Evolutionary conservation across 805 yeast genomes (phyloP).

Genomic region (Suhomyces faveliae): DNA sequence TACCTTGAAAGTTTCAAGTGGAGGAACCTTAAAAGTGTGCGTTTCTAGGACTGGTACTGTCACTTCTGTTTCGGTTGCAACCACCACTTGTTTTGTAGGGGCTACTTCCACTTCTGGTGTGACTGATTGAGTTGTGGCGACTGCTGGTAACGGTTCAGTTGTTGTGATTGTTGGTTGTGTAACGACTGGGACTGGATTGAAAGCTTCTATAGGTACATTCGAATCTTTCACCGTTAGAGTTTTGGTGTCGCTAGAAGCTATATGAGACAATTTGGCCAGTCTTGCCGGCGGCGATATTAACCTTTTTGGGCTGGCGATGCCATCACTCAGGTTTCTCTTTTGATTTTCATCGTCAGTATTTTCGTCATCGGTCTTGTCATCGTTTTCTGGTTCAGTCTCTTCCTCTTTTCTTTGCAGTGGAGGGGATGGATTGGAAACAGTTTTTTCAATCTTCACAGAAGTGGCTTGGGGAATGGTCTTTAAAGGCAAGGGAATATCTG

Average conservation of each 20-base stretch:
- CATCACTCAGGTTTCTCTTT: neutral
- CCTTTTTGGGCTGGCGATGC: neutral
- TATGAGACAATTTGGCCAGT: neutral
- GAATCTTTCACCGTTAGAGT: neutral
- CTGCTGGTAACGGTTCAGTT: neutral
- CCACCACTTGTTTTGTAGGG: neutral
- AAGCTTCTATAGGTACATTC: neutral
- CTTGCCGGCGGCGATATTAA: neutral
- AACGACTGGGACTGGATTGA: neutral
- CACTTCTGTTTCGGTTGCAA: neutral
- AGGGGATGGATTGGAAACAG: neutral
- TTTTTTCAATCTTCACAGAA: slow-evolving; percentile 1
- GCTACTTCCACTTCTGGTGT: neutral
- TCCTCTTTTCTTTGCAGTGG: slow-evolving; percentile 10
- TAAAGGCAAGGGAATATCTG: slow-evolving; percentile 67
- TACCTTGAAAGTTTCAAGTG: slow-evolving; percentile 52
- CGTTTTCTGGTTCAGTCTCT: slow-evolving; percentile 19
- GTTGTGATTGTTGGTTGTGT: neutral
- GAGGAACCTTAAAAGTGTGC: slow-evolving; percentile 23
- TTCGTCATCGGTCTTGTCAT: slow-evolving; percentile 29
- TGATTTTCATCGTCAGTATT: slow-evolving; percentile 8
- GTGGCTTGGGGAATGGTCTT: slow-evolving; percentile 11
- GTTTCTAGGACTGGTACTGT: neutral
- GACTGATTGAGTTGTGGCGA: neutral
- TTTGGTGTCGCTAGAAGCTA: neutral